Evolutionary conservation across 805 yeast genomes (phyloP), one percentile per base, ranked within the genome.

Genomic region (Metschnikowia arizonensis): DNA sequence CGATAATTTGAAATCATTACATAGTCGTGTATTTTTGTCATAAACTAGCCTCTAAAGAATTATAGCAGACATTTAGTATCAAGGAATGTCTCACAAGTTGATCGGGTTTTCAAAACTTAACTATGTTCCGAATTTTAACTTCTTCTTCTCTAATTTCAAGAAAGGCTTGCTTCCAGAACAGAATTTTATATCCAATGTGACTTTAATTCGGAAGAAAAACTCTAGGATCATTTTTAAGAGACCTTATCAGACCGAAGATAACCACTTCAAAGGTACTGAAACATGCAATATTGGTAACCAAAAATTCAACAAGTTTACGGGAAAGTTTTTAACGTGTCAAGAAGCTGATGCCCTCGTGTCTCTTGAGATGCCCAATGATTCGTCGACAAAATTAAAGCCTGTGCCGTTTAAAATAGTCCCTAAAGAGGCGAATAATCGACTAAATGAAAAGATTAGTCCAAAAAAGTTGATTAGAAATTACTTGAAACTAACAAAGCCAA

Each of bases 401-500:
- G 63, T 78, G 25, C 90, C 90, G 0, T 85, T 84, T 56, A 66
- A 74, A 33, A 83, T 83, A 3, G 74, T 73, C 40, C 61, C 74
- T 0, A 77, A 74, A 35, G 31, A 38, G 10, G 36, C 23, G 26
- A 44, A 12, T n/a, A 28, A 15, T 10, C 33, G 17, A 18, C 6
- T 28, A 25, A 39, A 49, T 2, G 14, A 55, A 50, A 59, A 50
- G 55, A 29, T 45, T 54, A 24, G 49, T 44, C 33, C 30, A 52
- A n/a, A 53, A 41, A 49, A 40, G 49, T 4, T 55, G 52, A 14
- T 56, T 71, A 31, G 73, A 65, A 85, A 89, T 0, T 89, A 88
- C 59, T 44, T 88, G 8, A 87, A 87, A 49, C 74, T 93, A n/a
- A 79, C 96, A 3, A 93, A 93, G 64, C 99, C 99, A 12, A 77